Percentiles rank a stretch among this genome's conserved stretches.
phyloP scores from a whole-genome alignment of 164 flowering plant species.

The Vitis amurensis region DNA sequence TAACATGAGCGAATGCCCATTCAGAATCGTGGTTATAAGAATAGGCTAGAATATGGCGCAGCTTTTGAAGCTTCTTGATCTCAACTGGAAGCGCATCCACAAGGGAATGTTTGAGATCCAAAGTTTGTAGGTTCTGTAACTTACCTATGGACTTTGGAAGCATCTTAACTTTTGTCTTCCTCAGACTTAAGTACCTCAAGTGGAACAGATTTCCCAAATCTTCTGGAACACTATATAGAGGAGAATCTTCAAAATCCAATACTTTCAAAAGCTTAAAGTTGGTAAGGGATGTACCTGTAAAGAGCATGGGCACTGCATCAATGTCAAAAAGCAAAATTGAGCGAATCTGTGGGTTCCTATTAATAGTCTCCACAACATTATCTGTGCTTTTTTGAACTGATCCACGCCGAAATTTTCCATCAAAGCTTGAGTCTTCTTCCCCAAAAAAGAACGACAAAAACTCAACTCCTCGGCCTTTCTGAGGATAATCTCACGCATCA shows the following conservation, averaged over 20 bases:
- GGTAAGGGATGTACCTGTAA: background rate
- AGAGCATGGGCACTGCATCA: background rate
- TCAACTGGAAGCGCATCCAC: constrained; percentile 20
- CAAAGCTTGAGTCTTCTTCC: background rate
- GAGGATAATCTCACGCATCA: constrained; percentile 25
- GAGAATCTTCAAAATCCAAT: constrained; percentile 24
- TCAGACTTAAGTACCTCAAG: constrained; percentile 26
- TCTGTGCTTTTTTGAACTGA: constrained; percentile 13
- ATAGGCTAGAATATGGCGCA: constrained; percentile 5
- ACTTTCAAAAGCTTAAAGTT: constrained; percentile 20
- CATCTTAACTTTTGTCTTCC: constrained; percentile 18
- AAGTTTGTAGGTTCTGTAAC: constrained; percentile 24
- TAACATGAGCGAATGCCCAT: accelerated
- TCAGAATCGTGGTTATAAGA: too few species aligned
- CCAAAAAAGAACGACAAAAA: background rate
- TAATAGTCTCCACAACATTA: background rate
- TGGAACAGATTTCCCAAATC: constrained; percentile 19
- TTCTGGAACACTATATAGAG: constrained; percentile 18
- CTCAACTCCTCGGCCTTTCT: constrained; percentile 17
- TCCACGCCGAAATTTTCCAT: constrained; percentile 17
- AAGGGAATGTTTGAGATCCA: constrained; percentile 31
- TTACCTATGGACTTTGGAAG: constrained; percentile 31
- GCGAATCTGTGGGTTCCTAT: constrained; percentile 2
- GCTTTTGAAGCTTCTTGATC: constrained; percentile 13
- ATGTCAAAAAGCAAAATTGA: constrained; percentile 3